A percentile compares a stretch with the other conserved stretches of the same genome.
Conservation (phyloP, 768 basidiomycete genomes). For the Cyclocybe cylindracea region DNA sequence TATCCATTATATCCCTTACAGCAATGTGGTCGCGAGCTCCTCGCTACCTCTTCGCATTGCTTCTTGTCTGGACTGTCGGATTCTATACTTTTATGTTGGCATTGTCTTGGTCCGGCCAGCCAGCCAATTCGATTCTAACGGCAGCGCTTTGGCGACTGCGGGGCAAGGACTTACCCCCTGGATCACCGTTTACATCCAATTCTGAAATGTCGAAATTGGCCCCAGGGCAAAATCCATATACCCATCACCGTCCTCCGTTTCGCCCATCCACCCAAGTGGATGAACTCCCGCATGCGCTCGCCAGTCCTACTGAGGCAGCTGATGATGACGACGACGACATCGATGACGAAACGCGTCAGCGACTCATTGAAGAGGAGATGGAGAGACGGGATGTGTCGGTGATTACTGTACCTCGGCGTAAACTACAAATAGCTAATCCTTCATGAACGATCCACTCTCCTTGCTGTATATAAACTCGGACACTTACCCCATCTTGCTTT, state of each 20-base stretch:
- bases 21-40: conserved; percentile 61
- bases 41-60: conserved; percentile 58
- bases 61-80: conserved; percentile 58
- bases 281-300: conserved; percentile 32
- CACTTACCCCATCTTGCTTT: conserved; percentile 3
- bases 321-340: conserved; percentile 71
- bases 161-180: conserved; percentile 31
- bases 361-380: conserved; percentile 82
- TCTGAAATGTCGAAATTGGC: conserved; percentile 8
- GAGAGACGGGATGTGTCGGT: conserved; percentile 82
- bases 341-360: conserved; percentile 74
- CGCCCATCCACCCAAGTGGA: conserved; percentile 46
- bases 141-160: conserved; percentile 48
- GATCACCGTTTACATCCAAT: conserved; percentile 40
- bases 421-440: conserved; percentile 75
- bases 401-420: conserved; percentile 73
- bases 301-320: conserved; percentile 54
- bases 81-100: conserved; percentile 58
- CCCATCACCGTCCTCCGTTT: conserved; percentile 68
- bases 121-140: conserved; percentile 58
- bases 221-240: conserved; percentile 54
- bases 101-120: conserved; percentile 60
- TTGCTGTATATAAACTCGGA: conserved; percentile 2
- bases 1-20: conserved; percentile 57
- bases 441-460: conserved; percentile 29